Conservation (phyloP, 2,329 filamentous ascomycete genomes). For the Calonectria montana region DNA sequence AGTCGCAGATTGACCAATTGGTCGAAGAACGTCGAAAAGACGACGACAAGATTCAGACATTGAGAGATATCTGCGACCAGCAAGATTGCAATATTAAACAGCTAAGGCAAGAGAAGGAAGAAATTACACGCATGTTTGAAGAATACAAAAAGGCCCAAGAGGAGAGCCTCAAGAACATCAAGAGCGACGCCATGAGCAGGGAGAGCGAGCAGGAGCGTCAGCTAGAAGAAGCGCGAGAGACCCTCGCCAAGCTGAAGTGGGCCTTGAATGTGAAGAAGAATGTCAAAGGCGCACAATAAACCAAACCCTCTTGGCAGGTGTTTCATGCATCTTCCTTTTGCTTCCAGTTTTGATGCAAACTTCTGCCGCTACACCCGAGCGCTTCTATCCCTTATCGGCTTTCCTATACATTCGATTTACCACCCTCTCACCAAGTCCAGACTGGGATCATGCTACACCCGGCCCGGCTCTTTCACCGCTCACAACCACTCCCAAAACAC, state of each 20-base stretch:
- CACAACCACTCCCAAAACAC: constrained; percentile 29
- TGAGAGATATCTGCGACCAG: constrained; percentile 78
- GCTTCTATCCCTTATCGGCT: not conserved
- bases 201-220: constrained; percentile 71
- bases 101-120: constrained; percentile 70
- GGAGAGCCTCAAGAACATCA: constrained; percentile 68
- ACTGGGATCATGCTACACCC: constrained; percentile 19
- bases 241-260: constrained; percentile 78
- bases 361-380: not conserved
- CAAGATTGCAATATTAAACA: constrained; percentile 76
- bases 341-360: not conserved
- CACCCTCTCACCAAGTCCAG: not conserved
- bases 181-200: constrained; percentile 64
- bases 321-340: not conserved
- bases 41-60: constrained; percentile 71
- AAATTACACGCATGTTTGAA: constrained; percentile 70
- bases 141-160: constrained; percentile 74
- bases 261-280: constrained; percentile 75
- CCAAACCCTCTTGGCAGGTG: not conserved
- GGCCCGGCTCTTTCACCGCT: constrained; percentile 28
- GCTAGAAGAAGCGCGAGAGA: constrained; percentile 68
- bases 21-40: constrained; percentile 68
- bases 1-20: constrained; percentile 65
- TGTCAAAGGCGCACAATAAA: constrained; percentile 65
- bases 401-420: not conserved